phyloP scores from a whole-genome alignment of 768 basidiomycete genomes.

The Suillus paluster region DNA sequence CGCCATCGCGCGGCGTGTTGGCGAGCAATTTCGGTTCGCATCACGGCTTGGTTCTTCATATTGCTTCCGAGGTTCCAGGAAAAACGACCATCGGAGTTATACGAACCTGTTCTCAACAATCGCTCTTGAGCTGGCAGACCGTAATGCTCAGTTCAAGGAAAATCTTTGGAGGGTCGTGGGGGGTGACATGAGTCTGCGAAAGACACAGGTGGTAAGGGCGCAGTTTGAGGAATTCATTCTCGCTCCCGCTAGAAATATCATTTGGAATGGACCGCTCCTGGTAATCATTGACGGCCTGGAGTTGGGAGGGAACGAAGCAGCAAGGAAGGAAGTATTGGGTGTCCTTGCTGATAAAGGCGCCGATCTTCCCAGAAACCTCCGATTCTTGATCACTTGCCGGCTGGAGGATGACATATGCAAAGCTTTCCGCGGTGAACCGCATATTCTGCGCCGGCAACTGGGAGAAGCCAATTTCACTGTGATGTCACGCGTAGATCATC shows the following conservation, averaged over 20 bases:
- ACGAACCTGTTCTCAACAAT: slow-evolving; percentile 37
- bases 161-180: slow-evolving; percentile 19
- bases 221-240: slow-evolving; percentile 28
- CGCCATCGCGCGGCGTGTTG: slow-evolving; percentile 33
- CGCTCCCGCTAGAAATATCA: slow-evolving; percentile 17
- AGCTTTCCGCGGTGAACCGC: slow-evolving; percentile 15
- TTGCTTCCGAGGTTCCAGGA: slow-evolving; percentile 27
- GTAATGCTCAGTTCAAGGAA: slow-evolving; percentile 27
- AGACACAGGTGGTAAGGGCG: slow-evolving; percentile 28
- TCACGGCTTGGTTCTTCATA: slow-evolving; percentile 36
- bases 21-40: slow-evolving; percentile 28
- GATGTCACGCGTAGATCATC: neutral
- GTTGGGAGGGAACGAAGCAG: slow-evolving; percentile 24
- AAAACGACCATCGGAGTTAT: slow-evolving; percentile 14
- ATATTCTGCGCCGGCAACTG: slow-evolving; percentile 9
- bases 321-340: slow-evolving; percentile 26
- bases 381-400: slow-evolving; percentile 30
- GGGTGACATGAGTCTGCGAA: slow-evolving; percentile 12
- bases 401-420: slow-evolving; percentile 25
- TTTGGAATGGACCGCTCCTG: slow-evolving; percentile 34
- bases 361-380: slow-evolving; percentile 26
- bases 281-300: slow-evolving; percentile 41
- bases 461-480: neutral
- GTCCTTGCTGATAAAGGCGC: slow-evolving; percentile 13
- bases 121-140: slow-evolving; percentile 35